A percentile compares a stretch with the other conserved stretches of the same genome.
These are phyloP conservation scores for Diaporthe australafricana DNA, from an alignment of 2,329 filamentous ascomycete species.

Conservation along the genomic window DNA sequence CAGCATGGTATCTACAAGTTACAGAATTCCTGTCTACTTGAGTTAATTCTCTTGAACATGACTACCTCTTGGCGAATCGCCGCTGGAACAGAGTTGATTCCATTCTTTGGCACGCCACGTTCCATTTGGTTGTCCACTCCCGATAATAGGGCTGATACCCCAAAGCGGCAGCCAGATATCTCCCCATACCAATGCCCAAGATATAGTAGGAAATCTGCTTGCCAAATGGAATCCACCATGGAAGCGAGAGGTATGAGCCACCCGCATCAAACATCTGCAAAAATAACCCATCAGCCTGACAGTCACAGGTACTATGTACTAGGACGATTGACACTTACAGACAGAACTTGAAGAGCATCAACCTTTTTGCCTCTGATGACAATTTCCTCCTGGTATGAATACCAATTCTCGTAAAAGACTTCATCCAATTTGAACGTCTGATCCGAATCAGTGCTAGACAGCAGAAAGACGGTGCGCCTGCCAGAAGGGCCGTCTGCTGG, in stretches of 20 bases:
- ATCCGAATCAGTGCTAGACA: slow-evolving; percentile 43
- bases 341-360: background rate
- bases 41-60: too few species aligned
- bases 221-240: slow-evolving; percentile 52
- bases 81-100: slow-evolving; percentile 44
- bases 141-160: slow-evolving; percentile 52
- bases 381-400: slow-evolving; percentile 48
- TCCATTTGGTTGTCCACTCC: slow-evolving; percentile 53
- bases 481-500: background rate
- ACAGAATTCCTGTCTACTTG: too few species aligned
- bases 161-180: slow-evolving; percentile 51
- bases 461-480: slow-evolving; percentile 34
- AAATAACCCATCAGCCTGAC: background rate
- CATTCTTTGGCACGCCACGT: slow-evolving; percentile 50
- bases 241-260: slow-evolving; percentile 50
- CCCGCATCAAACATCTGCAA: slow-evolving; percentile 54
- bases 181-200: slow-evolving; percentile 49
- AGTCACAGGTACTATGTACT: too few species aligned
- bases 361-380: slow-evolving; percentile 40
- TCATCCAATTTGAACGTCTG: slow-evolving; percentile 46
- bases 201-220: slow-evolving; percentile 41
- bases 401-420: slow-evolving; percentile 51
- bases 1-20: too few species aligned
- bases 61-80: slow-evolving; percentile 33
- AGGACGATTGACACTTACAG: background rate